Evolutionary conservation across 2,329 filamentous ascomycete genomes (phyloP).

Genomic region (Raffaelea ambrosiae): DNA sequence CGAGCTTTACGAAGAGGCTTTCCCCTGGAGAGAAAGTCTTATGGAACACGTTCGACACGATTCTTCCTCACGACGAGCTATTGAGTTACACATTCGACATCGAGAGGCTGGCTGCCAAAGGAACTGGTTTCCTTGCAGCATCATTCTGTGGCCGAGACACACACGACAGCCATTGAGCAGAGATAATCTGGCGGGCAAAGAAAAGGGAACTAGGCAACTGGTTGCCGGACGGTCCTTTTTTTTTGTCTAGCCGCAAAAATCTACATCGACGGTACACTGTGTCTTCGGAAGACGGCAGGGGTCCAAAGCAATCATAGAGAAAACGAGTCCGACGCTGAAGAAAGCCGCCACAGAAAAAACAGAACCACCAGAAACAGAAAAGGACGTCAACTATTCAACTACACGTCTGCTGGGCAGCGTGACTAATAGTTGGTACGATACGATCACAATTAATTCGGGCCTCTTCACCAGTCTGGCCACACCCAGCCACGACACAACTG

Average conservation of each 20-base stretch:
- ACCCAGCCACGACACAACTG: too few relatives aligned
- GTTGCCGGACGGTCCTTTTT: constrained; percentile 1
- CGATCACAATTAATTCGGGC: too few relatives aligned
- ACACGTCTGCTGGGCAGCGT: too few relatives aligned
- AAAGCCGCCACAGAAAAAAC: background rate
- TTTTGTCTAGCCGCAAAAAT: background rate
- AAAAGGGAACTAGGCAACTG: constrained; percentile 3
- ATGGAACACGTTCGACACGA: constrained; percentile 22
- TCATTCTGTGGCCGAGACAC: background rate
- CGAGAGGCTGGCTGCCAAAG: background rate
- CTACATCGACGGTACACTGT: background rate
- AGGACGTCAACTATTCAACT: too few relatives aligned
- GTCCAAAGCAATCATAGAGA: background rate
- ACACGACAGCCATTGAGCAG: background rate
- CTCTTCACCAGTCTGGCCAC: too few relatives aligned
- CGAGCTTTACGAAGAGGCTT: constrained; percentile 6
- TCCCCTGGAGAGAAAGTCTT: constrained; percentile 31
- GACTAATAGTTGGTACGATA: too few relatives aligned
- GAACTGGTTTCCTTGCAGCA: background rate
- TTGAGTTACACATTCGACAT: background rate
- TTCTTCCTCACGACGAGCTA: background rate
- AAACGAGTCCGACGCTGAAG: background rate
- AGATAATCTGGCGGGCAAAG: background rate
- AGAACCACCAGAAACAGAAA: too few relatives aligned
- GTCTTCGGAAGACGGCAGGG: background rate